Evolutionary conservation across 805 yeast species (phyloP), one percentile per base, ranked within the genome.

Genomic region (Jamesozyma gamospora): DNA sequence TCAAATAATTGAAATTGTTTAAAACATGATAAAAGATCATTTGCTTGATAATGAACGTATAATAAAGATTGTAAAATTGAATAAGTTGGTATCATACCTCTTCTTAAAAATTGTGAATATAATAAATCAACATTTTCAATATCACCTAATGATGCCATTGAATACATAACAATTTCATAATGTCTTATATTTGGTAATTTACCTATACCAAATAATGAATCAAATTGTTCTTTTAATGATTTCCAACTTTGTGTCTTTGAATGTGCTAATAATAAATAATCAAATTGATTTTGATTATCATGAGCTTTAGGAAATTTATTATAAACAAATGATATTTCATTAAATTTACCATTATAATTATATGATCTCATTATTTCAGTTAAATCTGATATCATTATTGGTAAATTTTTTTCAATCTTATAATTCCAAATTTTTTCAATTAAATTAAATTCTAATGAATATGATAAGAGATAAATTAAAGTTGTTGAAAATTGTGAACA

Each of bases 101-200:
- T 62, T 37, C 63, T 56, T 4, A 61, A 34, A 25, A 77, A 49
- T 49, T 74, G 71, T n/a, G 60, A 43, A 58, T 67, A 79, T 41
- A 82, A 60, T 41, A 53, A 57, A 21, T 70, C 72, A 10, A 72
- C 76, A 52, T 67, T 71, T 30, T 56, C 67, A 31, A 51, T 58
- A 47, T 72, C 75, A 9, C 74, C 79, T 27, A 63, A 53, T 4
- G 51, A 45, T 1, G 83, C 77, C 43, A 82, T 60, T 0, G 82
- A 75, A 39, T 65, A 59, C 72, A 82, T 77, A 11, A 79, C 76
- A 14, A 75, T 69, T 3, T 72, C 66, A 52, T 81, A 82, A 47
- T 81, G 84, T 8, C 50, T 51, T 25, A 67, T 58, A 35, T 68
- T 67, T 1, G 83, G 82, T 19, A 73, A 56, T 32, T 71, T 63